Evolutionary conservation across 2,329 filamentous ascomycete genomes (phyloP).

Genomic region (Paraphoma sp.): DNA sequence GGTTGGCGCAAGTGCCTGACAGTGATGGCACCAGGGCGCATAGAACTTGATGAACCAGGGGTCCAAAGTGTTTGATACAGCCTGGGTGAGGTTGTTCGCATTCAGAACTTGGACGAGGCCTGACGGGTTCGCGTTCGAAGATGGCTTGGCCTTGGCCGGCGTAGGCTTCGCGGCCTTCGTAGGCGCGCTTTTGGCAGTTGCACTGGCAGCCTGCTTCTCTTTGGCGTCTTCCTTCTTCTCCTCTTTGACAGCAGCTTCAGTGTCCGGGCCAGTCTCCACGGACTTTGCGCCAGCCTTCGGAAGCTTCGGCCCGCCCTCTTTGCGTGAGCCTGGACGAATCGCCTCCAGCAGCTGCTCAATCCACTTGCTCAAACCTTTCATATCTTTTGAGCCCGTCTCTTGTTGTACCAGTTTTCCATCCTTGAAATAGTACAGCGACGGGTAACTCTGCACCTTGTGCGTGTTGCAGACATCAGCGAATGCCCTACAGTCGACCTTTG

Average conservation of each 20-base stretch:
- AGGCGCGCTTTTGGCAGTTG: neutral
- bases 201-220: constrained; percentile 16
- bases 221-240: constrained; percentile 33
- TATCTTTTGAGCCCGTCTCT: constrained; percentile 70
- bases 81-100: constrained; percentile 82
- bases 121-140: constrained; percentile 67
- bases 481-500: constrained; percentile 82
- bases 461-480: constrained; percentile 77
- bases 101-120: constrained; percentile 79
- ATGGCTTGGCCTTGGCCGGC: constrained; percentile 34
- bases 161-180: constrained; percentile 11
- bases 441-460: constrained; percentile 73
- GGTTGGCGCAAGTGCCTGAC: constrained; percentile 87
- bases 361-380: constrained; percentile 70
- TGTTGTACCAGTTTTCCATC: constrained; percentile 72
- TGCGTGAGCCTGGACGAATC: constrained; percentile 80
- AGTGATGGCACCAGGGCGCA: constrained; percentile 96
- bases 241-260: constrained; percentile 44
- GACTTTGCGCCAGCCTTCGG: constrained; percentile 72
- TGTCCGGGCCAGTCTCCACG: constrained; percentile 51
- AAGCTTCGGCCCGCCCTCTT: constrained; percentile 68
- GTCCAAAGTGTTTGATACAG: constrained; percentile 85
- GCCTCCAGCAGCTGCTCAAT: constrained; percentile 80
- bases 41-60: constrained; percentile 99
- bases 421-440: constrained; percentile 80